Base-by-base conservation (phyloP, 305 asterid species). In the Fraxinus nigra region DNA sequence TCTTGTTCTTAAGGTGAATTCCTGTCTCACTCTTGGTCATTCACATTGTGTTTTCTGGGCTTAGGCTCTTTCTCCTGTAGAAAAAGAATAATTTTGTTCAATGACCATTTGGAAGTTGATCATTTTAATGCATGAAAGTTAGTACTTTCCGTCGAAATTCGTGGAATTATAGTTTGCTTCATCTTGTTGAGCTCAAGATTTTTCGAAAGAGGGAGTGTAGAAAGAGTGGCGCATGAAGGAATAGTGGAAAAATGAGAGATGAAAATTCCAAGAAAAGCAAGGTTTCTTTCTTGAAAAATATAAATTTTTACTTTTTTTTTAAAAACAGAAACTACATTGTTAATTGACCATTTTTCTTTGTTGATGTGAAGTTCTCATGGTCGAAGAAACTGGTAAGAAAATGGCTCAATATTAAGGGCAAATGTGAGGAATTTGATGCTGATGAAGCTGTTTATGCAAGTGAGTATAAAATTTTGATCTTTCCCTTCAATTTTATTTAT, bases 391-490 rank as follows among this genome's bases (percentile, higher is more conserved):
- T 95, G 89, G 87, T 96, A 77, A 89, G 97, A 72, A 96, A 91
- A 82, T 94, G 94, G 98, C 92, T 96, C 92, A 96, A 88, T 83
- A 87, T 92, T 91, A 94, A 92, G 88, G 86, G 89, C 83, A 96
- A 93, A 87, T 84, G 88, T 40, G 98, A 90, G 72, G 93, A 92
- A 83, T 86, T 83, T 83, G 89, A 87, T 76, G 88, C 89, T 80
- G 94, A 91, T 89, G 94, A 88, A 85, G 92, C 89, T 88, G 93
- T 89, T 85, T 88, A 88, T 85, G 89, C 87, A 90, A 97, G 98
- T 91, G 78, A 78, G 90, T 70, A 43, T 76, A 81, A 77, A 76
- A 77, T 65, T 76, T 54, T 51, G 54, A 70, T 82, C 46, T 46
- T 34, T 32, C 34, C 61, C 35, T 72, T 54, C 51, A 20, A 35